phyloP scores from a whole-genome alignment of 495 filamentous ascomycete species.

The Lasiosphaeriaceae sp. region DNA sequence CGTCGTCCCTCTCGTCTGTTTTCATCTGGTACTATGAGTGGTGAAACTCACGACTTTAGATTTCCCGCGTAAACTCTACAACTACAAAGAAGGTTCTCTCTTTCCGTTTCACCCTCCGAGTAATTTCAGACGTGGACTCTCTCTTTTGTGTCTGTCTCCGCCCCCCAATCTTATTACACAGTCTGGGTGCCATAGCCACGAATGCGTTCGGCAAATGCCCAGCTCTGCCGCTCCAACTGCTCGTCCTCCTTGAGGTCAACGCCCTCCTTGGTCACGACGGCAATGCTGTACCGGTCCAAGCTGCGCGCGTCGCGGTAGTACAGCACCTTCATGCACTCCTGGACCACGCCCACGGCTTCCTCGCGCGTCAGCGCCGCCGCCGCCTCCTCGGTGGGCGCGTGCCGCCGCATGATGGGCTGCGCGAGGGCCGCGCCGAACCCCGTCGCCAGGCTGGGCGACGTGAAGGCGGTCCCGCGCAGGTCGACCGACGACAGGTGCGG shows the following conservation, averaged over 20 bases:
- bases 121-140: too few species aligned
- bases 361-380: constrained; percentile 69
- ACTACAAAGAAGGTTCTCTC: too few species aligned
- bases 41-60: too few species aligned
- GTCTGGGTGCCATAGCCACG: constrained; percentile 52
- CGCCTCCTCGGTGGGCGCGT: constrained; percentile 75
- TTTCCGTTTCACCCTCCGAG: too few species aligned
- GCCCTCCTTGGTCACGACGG: constrained; percentile 78
- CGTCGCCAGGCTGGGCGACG: constrained; percentile 80
- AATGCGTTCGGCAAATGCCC: constrained; percentile 91
- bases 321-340: constrained; percentile 95
- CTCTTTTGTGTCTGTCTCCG: too few species aligned
- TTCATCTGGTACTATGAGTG: too few species aligned
- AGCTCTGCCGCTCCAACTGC: constrained; percentile 75
- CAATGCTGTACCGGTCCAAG: constrained; percentile 86
- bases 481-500: constrained; percentile 90
- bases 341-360: constrained; percentile 71
- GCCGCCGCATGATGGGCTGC: constrained; percentile 79
- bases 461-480: constrained; percentile 88
- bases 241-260: constrained; percentile 81
- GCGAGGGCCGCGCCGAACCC: constrained; percentile 93
- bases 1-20: too few species aligned
- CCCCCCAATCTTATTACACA: constrained; percentile 19
- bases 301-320: constrained; percentile 96
- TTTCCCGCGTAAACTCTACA: too few species aligned